Evolutionary conservation across 768 basidiomycete genomes (phyloP), one percentile per base, ranked within the genome.

Genomic region (Lentinula lateritia): DNA sequence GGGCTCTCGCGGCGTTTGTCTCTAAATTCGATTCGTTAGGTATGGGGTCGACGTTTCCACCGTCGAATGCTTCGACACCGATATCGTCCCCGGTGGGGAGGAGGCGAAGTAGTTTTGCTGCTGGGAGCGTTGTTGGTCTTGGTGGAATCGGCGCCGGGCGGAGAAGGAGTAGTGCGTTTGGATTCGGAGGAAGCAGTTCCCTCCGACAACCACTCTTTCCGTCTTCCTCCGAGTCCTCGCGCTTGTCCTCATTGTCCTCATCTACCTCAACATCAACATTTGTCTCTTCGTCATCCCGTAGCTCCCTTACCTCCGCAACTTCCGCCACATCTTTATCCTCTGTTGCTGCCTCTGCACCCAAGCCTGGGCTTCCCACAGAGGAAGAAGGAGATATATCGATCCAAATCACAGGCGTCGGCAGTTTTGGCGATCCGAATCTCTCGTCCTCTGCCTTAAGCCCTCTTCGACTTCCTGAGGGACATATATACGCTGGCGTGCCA

Each of bases 1-100:
- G 85, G 23, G 92, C 90, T 8, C 78, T 94, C 43, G 83, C 89
- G 3, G 82, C 90, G 6, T 94, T 94, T 66, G 92, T 94, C 50
- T 80, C 78, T 71, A 91, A 89, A 70, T 92, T 93, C 67, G 92
- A 94, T 72, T 80, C 90, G 10, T 72, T 90, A 32, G 88, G 88
- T 0, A 68, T 89, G 36, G 73, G 73, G 70, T 73, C 8, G 73
- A 74, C 13, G 63, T 67, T 5, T 64, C 72, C 20, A 61, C 71
- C 16, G 67, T 72, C 80, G 18, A 83, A 80, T 62, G 71, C 78
- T n/a, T 74, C 74, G 28, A 78, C 74, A 5, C 78, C 80, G 3
- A 80, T 79, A 74, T 83, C 81, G 1, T 76, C 74, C 1, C 77
- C 79, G 41, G 41, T 20, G 10, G 55, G 55, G 15, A 43, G 55